phyloP scores from a whole-genome alignment of 495 filamentous ascomycete species.

The Aspergillus baeticus region DNA sequence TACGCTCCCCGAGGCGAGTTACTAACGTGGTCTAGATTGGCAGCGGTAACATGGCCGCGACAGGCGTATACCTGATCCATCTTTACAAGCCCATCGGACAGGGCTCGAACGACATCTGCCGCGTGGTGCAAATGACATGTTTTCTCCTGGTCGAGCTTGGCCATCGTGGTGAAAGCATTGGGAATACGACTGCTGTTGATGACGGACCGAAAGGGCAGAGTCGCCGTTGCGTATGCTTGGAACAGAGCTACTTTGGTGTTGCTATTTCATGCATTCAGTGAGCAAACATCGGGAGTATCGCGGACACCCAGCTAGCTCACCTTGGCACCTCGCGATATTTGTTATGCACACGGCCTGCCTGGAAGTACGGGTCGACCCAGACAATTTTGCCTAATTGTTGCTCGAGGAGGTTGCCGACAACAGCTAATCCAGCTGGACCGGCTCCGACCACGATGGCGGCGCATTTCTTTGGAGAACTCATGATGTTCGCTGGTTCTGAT shows the following conservation, averaged over 20 bases:
- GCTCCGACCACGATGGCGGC: conserved; percentile 56
- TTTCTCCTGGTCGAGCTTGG: conserved; percentile 51
- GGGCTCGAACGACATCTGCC: conserved; percentile 50
- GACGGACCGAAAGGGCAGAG: conserved; percentile 48
- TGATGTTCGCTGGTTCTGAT: conserved; percentile 12
- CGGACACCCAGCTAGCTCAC: conserved; percentile 26
- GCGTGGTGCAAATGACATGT: conserved; percentile 54
- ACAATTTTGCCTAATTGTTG: conserved; percentile 47
- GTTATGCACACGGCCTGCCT: conserved; percentile 49
- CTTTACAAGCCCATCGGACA: conserved; percentile 49
- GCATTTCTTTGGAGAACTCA: conserved; percentile 37
- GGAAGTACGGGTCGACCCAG: conserved; percentile 55
- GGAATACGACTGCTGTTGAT: conserved; percentile 44
- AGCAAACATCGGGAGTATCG: conserved; percentile 2
- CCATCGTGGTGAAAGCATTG: conserved; percentile 51
- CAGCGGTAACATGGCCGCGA: conserved; percentile 41
- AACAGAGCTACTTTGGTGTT: conserved; percentile 55
- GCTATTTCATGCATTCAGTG: too few relatives aligned
- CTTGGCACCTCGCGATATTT: conserved; percentile 58
- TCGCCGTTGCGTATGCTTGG: conserved; percentile 47
- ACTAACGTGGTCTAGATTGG: conserved; percentile 35
- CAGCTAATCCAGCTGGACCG: conserved; percentile 57
- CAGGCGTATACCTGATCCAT: conserved; percentile 42
- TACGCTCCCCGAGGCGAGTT: background rate
- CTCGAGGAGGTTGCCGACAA: conserved; percentile 55